Conservation (phyloP, 805 yeast species). For the Starmerella stellata region DNA sequence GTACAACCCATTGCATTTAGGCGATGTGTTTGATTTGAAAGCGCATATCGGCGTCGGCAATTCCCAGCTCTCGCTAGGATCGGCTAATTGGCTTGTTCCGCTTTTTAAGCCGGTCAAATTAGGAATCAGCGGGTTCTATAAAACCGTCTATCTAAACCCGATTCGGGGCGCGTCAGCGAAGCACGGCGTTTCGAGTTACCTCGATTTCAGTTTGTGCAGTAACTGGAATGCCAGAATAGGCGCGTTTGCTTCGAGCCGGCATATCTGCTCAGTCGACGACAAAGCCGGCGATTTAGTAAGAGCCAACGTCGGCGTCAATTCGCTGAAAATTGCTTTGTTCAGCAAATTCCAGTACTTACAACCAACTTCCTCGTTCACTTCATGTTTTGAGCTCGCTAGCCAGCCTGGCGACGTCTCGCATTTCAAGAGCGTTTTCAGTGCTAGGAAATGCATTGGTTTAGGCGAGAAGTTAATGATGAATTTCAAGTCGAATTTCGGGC, state of each 20-base stretch:
- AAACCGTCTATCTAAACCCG: slow-evolving; percentile 38
- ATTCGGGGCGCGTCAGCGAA: slow-evolving; percentile 36
- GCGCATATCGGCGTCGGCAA: slow-evolving; percentile 10
- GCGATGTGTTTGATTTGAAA: slow-evolving; percentile 12
- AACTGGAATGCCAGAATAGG: slow-evolving; percentile 27
- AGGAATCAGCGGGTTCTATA: slow-evolving; percentile 24
- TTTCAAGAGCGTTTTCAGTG: slow-evolving; percentile 14
- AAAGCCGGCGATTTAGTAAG: slow-evolving; percentile 44
- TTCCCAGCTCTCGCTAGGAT: slow-evolving; percentile 15
- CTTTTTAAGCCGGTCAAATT: slow-evolving; percentile 15
- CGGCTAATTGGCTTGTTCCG: slow-evolving; percentile 8
- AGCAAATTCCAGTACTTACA: slow-evolving; percentile 23
- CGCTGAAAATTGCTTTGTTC: slow-evolving; percentile 34
- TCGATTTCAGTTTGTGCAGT: slow-evolving; percentile 23
- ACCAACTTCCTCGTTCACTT: slow-evolving; percentile 16
- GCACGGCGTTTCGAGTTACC: slow-evolving; percentile 27
- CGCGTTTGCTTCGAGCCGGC: slow-evolving; percentile 39
- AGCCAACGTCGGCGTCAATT: slow-evolving; percentile 37
- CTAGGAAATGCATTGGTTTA: slow-evolving; percentile 10
- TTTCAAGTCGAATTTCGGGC: slow-evolving; percentile 13
- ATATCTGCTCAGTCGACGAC: slow-evolving; percentile 31
- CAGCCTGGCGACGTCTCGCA: slow-evolving; percentile 21
- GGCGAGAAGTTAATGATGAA: slow-evolving; percentile 14
- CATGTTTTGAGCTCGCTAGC: slow-evolving; percentile 24
- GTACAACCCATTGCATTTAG: slow-evolving; percentile 15